Conservation (phyloP, 1,284 basidiomycete genomes). For the Trichosporon faecale region DNA sequence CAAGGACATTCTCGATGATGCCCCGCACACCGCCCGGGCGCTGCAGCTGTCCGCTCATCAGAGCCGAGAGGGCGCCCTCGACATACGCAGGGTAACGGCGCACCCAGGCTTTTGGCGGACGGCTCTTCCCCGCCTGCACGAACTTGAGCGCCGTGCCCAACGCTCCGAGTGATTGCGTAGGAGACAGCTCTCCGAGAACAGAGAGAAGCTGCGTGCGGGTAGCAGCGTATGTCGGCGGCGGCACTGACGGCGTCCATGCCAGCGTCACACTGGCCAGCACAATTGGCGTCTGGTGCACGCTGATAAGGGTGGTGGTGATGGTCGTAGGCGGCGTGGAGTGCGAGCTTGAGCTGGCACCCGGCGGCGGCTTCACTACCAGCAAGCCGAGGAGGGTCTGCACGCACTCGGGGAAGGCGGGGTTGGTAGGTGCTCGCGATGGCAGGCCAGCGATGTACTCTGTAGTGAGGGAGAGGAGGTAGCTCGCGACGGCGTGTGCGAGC, state of each 20-base stretch:
- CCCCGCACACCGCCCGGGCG: slow-evolving; percentile 39
- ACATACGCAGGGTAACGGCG: slow-evolving; percentile 40
- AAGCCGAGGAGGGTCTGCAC: slow-evolving; percentile 26
- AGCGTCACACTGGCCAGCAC: slow-evolving; percentile 33
- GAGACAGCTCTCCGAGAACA: slow-evolving; percentile 25
- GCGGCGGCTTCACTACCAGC: slow-evolving; percentile 24
- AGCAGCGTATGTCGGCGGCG: slow-evolving; percentile 21
- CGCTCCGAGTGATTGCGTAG: slow-evolving; percentile 33
- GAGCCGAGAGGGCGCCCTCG: slow-evolving; percentile 28
- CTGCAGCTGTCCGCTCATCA: slow-evolving; percentile 36
- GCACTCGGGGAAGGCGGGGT: slow-evolving; percentile 8
- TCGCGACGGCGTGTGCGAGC: slow-evolving; percentile 31
- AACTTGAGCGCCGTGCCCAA: slow-evolving; percentile 34
- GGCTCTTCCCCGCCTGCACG: slow-evolving; percentile 15
- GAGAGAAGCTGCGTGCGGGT: slow-evolving; percentile 25
- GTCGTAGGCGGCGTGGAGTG: slow-evolving; percentile 21
- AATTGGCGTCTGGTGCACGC: slow-evolving; percentile 32
- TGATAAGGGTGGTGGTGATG: slow-evolving; percentile 34
- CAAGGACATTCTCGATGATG: slow-evolving; percentile 44
- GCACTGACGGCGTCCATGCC: slow-evolving; percentile 36
- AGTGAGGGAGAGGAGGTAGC: slow-evolving; percentile 30
- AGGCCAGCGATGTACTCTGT: slow-evolving; percentile 28
- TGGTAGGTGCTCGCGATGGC: neutral
- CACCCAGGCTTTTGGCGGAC: slow-evolving; percentile 29
- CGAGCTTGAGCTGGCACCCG: slow-evolving; percentile 19